Conservation (phyloP, 768 basidiomycete genomes). For the Mycena latifolia region DNA sequence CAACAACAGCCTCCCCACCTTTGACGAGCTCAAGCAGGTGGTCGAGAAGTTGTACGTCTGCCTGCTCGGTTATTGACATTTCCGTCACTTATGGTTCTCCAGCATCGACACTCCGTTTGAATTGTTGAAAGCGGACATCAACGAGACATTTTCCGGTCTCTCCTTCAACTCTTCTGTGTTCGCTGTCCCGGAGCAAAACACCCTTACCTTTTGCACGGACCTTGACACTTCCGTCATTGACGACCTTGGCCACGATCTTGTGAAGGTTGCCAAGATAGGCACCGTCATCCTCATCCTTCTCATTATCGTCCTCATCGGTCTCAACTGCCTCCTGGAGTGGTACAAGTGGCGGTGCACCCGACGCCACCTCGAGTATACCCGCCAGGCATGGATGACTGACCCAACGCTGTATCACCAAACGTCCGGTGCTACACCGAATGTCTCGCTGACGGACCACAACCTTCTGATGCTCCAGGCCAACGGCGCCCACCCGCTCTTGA, state of each 20-base stretch:
- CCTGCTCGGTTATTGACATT: not conserved
- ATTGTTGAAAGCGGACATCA: constrained; percentile 88
- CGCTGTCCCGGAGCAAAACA: constrained; percentile 80
- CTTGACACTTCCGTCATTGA: constrained; percentile 91
- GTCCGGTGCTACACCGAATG: constrained; percentile 56
- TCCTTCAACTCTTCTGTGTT: constrained; percentile 78
- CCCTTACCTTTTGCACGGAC: constrained; percentile 79
- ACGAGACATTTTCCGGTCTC: constrained; percentile 83
- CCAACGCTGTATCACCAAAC: constrained; percentile 67
- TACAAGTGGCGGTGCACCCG: constrained; percentile 87
- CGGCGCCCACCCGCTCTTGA: constrained; percentile 79
- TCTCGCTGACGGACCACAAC: constrained; percentile 81
- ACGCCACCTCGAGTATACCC: constrained; percentile 73
- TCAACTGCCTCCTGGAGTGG: constrained; percentile 86
- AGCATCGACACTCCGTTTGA: constrained; percentile 93
- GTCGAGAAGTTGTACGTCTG: constrained; percentile 74
- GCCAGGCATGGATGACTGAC: constrained; percentile 83
- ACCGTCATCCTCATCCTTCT: constrained; percentile 78
- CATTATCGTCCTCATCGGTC: constrained; percentile 79
- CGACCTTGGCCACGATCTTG: constrained; percentile 83
- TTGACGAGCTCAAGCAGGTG: constrained; percentile 78
- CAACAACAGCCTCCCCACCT: constrained; percentile 84
- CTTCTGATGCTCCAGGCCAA: constrained; percentile 80
- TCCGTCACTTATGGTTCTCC: constrained; percentile 10
- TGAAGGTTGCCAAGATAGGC: constrained; percentile 84